Percentiles rank a stretch among this genome's conserved stretches.
Conservation (phyloP, 768 basidiomycete genomes). For the Leccinum olivaceopallidum region DNA sequence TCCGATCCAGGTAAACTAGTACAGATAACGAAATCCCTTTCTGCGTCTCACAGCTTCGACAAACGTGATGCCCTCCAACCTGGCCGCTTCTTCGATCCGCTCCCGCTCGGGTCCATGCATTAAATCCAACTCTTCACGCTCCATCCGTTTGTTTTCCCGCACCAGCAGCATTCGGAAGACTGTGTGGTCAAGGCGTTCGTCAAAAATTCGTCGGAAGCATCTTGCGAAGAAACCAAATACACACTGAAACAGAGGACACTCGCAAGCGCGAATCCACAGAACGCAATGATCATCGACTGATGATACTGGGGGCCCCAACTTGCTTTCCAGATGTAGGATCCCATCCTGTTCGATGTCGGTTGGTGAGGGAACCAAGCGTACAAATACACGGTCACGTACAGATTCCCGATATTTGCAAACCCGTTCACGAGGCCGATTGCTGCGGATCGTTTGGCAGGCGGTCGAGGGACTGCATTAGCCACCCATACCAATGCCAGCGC, state of each 20-base stretch:
- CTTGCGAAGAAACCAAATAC: neutral
- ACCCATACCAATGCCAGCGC: conserved; percentile 59
- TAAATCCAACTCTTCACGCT: conserved; percentile 45
- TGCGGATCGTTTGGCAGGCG: conserved; percentile 53
- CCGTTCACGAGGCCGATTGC: conserved; percentile 67
- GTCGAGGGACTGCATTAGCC: conserved; percentile 58
- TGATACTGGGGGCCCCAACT: conserved; percentile 63
- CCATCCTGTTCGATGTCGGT: conserved; percentile 42
- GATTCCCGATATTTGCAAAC: conserved; percentile 54
- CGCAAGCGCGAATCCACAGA: conserved; percentile 36
- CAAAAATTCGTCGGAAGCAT: neutral
- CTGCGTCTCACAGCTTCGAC: conserved; percentile 59
- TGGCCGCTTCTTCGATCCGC: conserved; percentile 58
- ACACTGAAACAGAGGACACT: conserved; percentile 38
- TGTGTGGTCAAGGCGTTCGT: conserved; percentile 11
- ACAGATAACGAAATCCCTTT: conserved; percentile 59
- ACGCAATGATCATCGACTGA: conserved; percentile 57
- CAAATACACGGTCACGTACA: conserved; percentile 40
- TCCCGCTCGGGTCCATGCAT: conserved; percentile 46
- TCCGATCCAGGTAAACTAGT: conserved; percentile 31
- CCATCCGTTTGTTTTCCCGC: conserved; percentile 50
- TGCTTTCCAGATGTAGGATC: conserved; percentile 62
- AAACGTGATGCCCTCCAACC: conserved; percentile 58
- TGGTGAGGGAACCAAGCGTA: neutral
- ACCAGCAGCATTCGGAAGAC: conserved; percentile 47